Base-by-base conservation (phyloP, 148 eudicot genomes). In the Cornus suecica region DNA sequence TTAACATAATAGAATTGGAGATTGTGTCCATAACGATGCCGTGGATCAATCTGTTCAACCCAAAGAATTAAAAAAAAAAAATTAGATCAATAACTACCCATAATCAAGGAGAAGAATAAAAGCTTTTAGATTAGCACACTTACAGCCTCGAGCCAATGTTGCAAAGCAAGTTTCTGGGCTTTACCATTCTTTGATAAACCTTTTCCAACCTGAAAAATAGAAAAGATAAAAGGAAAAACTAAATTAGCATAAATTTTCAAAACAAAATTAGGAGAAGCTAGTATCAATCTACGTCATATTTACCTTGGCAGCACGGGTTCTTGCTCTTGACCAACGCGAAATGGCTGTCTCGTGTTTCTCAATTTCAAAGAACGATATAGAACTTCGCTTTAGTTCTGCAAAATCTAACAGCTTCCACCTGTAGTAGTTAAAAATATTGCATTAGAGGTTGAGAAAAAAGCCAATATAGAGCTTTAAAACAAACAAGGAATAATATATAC, bases 121-220 rank as follows among this genome's bases (percentile, higher is more conserved):
- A 34, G 41, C 37, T 20, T 28, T 0, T 45, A 52, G 11, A 67
- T 10, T 10, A 52, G 24, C 14, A 66, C 16, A 82, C 97, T 83
- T 80, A 95, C 99, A 3, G 97, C 99, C 85, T 95, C 99, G 24
- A 95, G 88, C 99, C 99, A 95, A 76, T 95, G 99, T 79, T 93
- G 97, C 66, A 95, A 79, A 72, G 97, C 97, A 41, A 95, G 91
- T 79, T 95, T 95, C 68, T 83, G 99, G 32, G 98, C 99, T 86
- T 86, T 95, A 30, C 80, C 75, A 77, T 91, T 88, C 90, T 92
- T 86, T 1, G 89, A 93, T 66, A 95, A 84, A 20, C 99, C 99
- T 83, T 93, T 95, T 54, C 99, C 99, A 63, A 95, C 94, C 97
- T 92, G 84, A 73, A 86, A 72, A 45, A 20, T 27, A 66, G 70